phyloP scores from a whole-genome alignment of 306 rosid genomes.

The Cicer pinnatifidum region DNA sequence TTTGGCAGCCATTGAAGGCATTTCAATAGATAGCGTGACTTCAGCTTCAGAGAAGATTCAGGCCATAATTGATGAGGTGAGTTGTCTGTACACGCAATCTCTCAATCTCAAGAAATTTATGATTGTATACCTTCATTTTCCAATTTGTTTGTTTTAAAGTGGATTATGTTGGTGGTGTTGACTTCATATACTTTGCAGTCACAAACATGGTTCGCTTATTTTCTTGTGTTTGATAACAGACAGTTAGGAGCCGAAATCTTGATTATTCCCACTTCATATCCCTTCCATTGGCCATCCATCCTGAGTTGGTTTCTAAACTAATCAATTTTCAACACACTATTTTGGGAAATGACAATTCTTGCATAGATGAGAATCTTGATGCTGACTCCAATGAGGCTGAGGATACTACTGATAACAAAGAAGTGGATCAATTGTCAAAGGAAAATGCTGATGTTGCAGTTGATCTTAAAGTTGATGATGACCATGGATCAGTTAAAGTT shows the following conservation, averaged over 20 bases:
- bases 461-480: conserved; percentile 58
- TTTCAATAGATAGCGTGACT: conserved; percentile 64
- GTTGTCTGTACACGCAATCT: conserved; percentile 48
- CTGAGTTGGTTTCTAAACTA: conserved; percentile 83
- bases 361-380: conserved; percentile 50
- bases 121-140: conserved; percentile 22
- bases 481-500: conserved; percentile 57
- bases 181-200: conserved; percentile 16
- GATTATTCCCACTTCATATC: conserved; percentile 94
- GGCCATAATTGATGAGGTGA: conserved; percentile 72
- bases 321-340: conserved; percentile 69
- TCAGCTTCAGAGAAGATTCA: conserved; percentile 77
- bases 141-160: conserved; percentile 29
- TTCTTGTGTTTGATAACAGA: conserved; percentile 56
- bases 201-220: conserved; percentile 34
- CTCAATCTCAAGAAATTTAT: conserved; percentile 36
- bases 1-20: conserved; percentile 77
- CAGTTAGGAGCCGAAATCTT: conserved; percentile 71
- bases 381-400: conserved; percentile 60
- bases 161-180: conserved; percentile 23
- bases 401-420: conserved; percentile 52
- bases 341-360: conserved; percentile 56
- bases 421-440: conserved; percentile 52
- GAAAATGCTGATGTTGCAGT: conserved; percentile 63
- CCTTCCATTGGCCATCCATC: conserved; percentile 91